Conservation (phyloP, 2,329 filamentous ascomycete species). For the Botrytis cinerea region DNA sequence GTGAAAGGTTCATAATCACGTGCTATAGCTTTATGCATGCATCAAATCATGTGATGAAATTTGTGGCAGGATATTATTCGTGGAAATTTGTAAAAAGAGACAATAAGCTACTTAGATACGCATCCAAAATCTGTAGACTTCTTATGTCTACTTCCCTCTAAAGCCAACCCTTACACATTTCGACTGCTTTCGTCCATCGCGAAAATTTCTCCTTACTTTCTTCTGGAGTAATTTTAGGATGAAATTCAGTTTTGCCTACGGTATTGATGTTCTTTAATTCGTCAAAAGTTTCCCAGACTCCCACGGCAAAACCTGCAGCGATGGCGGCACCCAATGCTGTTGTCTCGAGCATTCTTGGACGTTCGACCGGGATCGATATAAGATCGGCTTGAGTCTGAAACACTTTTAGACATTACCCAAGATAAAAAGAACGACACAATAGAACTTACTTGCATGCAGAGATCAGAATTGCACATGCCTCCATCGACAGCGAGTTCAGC, state of each 20-base stretch:
- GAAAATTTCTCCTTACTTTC: conserved; percentile 48
- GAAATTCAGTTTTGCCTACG: conserved; percentile 68
- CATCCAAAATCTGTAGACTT: background rate
- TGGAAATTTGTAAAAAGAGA: background rate
- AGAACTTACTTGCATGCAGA: conserved; percentile 65
- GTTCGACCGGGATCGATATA: conserved; percentile 75
- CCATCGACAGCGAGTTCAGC: conserved; percentile 68
- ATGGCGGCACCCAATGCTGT: conserved; percentile 81
- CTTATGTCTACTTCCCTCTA: conserved; percentile 1
- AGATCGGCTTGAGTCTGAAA: conserved; percentile 73
- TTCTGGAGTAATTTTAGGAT: conserved; percentile 58
- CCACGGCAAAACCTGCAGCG: conserved; percentile 75
- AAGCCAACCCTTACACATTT: conserved; percentile 48
- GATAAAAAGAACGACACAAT: background rate
- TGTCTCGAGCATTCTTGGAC: conserved; percentile 80
- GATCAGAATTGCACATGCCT: conserved; percentile 70
- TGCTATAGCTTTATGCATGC: fast-evolving
- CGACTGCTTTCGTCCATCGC: conserved; percentile 59
- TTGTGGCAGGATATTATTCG: conserved; percentile 7
- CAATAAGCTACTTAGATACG: background rate
- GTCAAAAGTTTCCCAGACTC: conserved; percentile 72
- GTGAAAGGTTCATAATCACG: background rate
- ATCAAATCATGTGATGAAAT: conserved; percentile 1
- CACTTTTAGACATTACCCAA: background rate
- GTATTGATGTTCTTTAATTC: conserved; percentile 74